Evolutionary conservation across 495 filamentous ascomycete species (phyloP).

Genomic region (Viridothelium virens): DNA sequence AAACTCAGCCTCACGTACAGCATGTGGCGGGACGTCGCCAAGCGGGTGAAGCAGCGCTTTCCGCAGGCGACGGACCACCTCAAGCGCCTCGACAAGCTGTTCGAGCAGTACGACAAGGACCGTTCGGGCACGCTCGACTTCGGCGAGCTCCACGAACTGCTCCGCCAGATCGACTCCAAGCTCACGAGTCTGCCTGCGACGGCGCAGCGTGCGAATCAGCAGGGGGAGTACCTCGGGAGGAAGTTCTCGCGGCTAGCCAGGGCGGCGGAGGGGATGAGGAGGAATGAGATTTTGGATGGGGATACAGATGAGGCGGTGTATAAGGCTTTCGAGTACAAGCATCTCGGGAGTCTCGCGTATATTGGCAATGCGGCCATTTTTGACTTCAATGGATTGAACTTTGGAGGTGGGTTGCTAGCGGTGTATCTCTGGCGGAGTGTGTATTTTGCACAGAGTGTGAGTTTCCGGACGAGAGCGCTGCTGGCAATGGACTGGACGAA

Average conservation of each 20-base stretch:
- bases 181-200: constrained; percentile 44
- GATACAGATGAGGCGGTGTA: constrained; percentile 90
- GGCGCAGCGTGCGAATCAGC: constrained; percentile 95
- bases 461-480: constrained; percentile 76
- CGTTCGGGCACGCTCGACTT: constrained; percentile 89
- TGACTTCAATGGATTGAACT: constrained; percentile 69
- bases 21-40: constrained; percentile 80
- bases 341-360: constrained; percentile 88
- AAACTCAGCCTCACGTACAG: constrained; percentile 71
- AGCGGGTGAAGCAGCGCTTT: constrained; percentile 76
- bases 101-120: constrained; percentile 86
- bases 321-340: constrained; percentile 91
- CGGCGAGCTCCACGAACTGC: constrained; percentile 77
- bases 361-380: constrained; percentile 95
- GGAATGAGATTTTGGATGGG: constrained; percentile 77
- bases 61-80: constrained; percentile 91
- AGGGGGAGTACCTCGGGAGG: constrained; percentile 84
- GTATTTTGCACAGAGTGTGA: constrained; percentile 98
- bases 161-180: constrained; percentile 55
- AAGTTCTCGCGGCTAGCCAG: constrained; percentile 92
- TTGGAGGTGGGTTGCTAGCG: constrained; percentile 79
- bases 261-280: constrained; percentile 62
- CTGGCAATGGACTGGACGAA: constrained; percentile 99
- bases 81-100: constrained; percentile 78
- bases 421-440: constrained; percentile 96